Evolutionary conservation across 331 rosid genomes (phyloP).

Genomic region (Pyrus hybrid): DNA sequence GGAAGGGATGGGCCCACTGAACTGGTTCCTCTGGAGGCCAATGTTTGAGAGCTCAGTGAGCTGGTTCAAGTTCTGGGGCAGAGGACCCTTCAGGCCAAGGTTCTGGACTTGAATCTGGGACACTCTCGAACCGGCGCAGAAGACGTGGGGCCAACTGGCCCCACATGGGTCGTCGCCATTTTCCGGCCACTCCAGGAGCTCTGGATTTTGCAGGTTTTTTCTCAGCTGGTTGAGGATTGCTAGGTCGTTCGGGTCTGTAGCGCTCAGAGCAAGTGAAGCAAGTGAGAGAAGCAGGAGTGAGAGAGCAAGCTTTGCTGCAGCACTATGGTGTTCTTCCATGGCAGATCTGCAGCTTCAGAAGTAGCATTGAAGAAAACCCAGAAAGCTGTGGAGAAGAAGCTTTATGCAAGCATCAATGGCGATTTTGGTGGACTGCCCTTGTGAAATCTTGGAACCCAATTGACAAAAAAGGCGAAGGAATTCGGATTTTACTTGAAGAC

Average conservation of each 20-base stretch:
- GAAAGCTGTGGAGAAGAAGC: not conserved
- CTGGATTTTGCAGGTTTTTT: slow-evolving; percentile 51
- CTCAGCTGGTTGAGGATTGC: slow-evolving; percentile 49
- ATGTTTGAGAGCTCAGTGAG: slow-evolving; percentile 53
- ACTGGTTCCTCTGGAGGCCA: slow-evolving; percentile 66
- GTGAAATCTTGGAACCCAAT: not conserved
- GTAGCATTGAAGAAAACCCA: not conserved
- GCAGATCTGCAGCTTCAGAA: slow-evolving; percentile 24
- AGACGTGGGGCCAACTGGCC: slow-evolving; percentile 40
- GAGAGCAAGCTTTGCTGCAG: slow-evolving; percentile 6
- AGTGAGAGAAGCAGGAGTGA: slow-evolving; percentile 1
- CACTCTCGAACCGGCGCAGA: slow-evolving; percentile 42
- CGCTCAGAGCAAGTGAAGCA: slow-evolving; percentile 14
- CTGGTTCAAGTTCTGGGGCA: slow-evolving; percentile 57
- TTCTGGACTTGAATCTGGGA: slow-evolving; percentile 74
- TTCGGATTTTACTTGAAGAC: not conserved
- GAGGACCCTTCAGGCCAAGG: slow-evolving; percentile 54
- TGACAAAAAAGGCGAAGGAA: not conserved
- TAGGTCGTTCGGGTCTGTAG: slow-evolving; percentile 55
- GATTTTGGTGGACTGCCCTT: slow-evolving; percentile 6
- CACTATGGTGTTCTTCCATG: slow-evolving; percentile 25
- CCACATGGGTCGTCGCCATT: slow-evolving; percentile 66
- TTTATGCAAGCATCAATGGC: slow-evolving; percentile 20
- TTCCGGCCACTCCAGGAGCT: slow-evolving; percentile 68
- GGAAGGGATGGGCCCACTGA: slow-evolving; percentile 63